These are phyloP conservation scores for Leccinum disarticulatum DNA, from an alignment of 768 basidiomycete species.

Conservation along the genomic window DNA sequence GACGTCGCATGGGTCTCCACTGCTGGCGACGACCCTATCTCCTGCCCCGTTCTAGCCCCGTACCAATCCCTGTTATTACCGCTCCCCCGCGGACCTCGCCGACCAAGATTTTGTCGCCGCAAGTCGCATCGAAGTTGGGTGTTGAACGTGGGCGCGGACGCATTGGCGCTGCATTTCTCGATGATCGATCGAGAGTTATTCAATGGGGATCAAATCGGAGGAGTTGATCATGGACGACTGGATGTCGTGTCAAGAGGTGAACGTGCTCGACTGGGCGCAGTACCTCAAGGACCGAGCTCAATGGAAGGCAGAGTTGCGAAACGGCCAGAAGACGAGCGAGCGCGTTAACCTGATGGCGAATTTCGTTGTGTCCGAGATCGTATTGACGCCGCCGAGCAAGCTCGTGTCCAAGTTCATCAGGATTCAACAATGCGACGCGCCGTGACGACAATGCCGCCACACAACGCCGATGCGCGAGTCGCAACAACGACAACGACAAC, in stretches of 20 bases:
- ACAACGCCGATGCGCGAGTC: too few species aligned
- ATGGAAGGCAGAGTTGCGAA: conserved; percentile 61
- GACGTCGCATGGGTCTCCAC: conserved; percentile 32
- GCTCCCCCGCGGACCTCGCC: conserved; percentile 24
- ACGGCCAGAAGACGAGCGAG: conserved; percentile 56
- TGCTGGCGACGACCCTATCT: conserved; percentile 17
- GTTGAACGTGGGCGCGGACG: too few species aligned
- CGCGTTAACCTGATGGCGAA: conserved; percentile 79
- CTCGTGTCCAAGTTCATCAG: conserved; percentile 81
- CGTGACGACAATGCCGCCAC: too few species aligned
- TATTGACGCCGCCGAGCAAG: conserved; percentile 67
- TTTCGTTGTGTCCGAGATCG: conserved; percentile 79
- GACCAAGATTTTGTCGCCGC: conserved; percentile 38
- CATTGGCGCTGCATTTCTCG: conserved; percentile 73
- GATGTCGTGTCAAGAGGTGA: conserved; percentile 58
- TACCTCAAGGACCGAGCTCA: conserved; percentile 75
- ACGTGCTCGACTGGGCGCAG: conserved; percentile 80
- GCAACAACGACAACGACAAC: too few species aligned
- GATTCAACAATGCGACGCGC: conserved; percentile 30
- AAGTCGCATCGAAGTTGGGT: too few species aligned
- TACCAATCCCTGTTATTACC: background rate
- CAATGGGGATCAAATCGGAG: conserved; percentile 77
- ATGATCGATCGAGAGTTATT: conserved; percentile 90
- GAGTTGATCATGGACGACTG: conserved; percentile 77
- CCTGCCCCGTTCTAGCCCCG: conserved; percentile 6